A percentile compares a stretch with the other conserved stretches of the same genome.
Conservation (phyloP, 495 filamentous ascomycete genomes). For the Massariosphaeria phaeospora region DNA sequence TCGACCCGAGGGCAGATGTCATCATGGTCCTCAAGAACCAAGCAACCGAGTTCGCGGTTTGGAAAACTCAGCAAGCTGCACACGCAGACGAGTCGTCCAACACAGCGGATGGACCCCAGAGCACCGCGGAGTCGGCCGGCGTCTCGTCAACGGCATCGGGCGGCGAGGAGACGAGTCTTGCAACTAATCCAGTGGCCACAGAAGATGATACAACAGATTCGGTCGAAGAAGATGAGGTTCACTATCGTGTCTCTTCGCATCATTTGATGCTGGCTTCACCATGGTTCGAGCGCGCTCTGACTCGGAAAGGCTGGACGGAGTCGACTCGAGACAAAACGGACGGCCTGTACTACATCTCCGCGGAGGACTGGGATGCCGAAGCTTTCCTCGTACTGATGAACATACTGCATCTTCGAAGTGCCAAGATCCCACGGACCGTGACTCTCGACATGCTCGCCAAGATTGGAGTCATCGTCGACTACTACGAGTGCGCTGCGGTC, state of each 20-base stretch:
- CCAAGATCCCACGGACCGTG: conserved; percentile 42
- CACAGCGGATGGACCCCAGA: too few relatives aligned
- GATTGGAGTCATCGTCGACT: conserved; percentile 50
- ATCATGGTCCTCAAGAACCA: conserved; percentile 6
- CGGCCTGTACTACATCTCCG: conserved; percentile 42
- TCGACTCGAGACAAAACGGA: conserved; percentile 31
- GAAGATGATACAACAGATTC: too few relatives aligned
- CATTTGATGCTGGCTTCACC: conserved; percentile 50
- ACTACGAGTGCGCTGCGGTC: conserved; percentile 47
- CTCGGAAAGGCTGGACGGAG: conserved; percentile 39
- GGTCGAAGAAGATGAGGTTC: neutral
- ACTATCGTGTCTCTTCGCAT: conserved; percentile 49
- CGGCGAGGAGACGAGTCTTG: too few relatives aligned
- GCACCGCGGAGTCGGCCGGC: too few relatives aligned
- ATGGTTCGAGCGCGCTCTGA: conserved; percentile 42
- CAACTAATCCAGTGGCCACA: too few relatives aligned
- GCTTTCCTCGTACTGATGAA: conserved; percentile 49
- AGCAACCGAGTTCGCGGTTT: too few relatives aligned
- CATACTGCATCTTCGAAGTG: conserved; percentile 49
- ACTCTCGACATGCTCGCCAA: conserved; percentile 47
- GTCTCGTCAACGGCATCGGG: too few relatives aligned
- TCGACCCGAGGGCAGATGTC: neutral
- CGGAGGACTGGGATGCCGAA: conserved; percentile 41
- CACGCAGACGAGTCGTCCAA: too few relatives aligned
- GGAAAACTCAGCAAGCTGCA: too few relatives aligned